Evolutionary conservation across 2,329 filamentous ascomycete genomes (phyloP).

Genomic region (Fusarium zealandicum): DNA sequence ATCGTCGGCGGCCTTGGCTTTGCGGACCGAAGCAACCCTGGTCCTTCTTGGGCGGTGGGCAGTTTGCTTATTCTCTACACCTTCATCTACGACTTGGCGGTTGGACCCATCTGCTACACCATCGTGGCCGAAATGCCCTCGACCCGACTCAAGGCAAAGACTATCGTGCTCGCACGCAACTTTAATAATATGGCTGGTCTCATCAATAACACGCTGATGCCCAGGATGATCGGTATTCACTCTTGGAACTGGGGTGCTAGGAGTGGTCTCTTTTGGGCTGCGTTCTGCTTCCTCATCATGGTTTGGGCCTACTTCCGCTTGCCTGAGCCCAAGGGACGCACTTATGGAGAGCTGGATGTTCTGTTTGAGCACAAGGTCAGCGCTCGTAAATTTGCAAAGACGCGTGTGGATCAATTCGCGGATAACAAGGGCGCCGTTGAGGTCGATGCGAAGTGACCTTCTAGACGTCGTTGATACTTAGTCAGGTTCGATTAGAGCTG

Average conservation of each 20-base stretch:
- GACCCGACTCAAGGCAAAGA: slow-evolving; percentile 54
- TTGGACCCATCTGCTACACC: slow-evolving; percentile 75
- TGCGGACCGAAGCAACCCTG: slow-evolving; percentile 53
- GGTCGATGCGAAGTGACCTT: slow-evolving; percentile 12
- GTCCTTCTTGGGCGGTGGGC: slow-evolving; percentile 57
- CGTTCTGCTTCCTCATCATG: slow-evolving; percentile 49
- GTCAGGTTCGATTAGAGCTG: too few species aligned
- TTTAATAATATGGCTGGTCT: slow-evolving; percentile 59
- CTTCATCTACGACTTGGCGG: slow-evolving; percentile 49
- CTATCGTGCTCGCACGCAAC: slow-evolving; percentile 54
- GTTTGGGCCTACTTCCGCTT: slow-evolving; percentile 60
- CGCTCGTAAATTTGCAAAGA: slow-evolving; percentile 50
- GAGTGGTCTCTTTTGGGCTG: slow-evolving; percentile 56
- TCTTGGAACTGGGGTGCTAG: slow-evolving; percentile 57
- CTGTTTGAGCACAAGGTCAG: slow-evolving; percentile 57
- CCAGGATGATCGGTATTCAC: slow-evolving; percentile 53
- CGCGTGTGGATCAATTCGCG: slow-evolving; percentile 32
- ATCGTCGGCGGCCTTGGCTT: slow-evolving; percentile 56
- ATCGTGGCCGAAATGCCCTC: slow-evolving; percentile 68
- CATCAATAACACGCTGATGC: slow-evolving; percentile 54
- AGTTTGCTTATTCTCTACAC: slow-evolving; percentile 54
- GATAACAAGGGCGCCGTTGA: slow-evolving; percentile 28
- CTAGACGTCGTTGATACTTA: too few species aligned
- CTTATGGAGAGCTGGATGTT: slow-evolving; percentile 62
- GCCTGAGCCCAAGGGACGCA: slow-evolving; percentile 61